phyloP scores from a whole-genome alignment of 306 rosid genomes.

The Cucurbita ficifolia region DNA sequence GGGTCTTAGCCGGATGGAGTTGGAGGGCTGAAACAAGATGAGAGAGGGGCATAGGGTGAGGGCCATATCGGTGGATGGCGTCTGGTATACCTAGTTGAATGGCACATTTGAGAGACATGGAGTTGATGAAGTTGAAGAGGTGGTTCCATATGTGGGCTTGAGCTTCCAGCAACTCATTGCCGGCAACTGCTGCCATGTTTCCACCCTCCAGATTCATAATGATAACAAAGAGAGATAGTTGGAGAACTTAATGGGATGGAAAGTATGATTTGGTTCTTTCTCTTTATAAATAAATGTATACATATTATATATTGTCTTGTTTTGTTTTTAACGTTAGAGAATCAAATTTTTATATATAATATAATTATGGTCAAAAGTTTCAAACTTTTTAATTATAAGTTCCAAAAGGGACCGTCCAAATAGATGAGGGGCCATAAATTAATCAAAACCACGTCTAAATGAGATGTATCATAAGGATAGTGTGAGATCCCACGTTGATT shows the following conservation, averaged over 20 bases:
- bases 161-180: background rate
- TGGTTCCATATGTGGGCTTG: background rate
- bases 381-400: too few species aligned
- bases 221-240: background rate
- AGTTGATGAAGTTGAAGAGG: background rate
- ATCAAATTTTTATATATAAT: too few species aligned
- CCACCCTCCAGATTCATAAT: background rate
- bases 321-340: too few species aligned
- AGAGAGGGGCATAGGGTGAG: background rate
- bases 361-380: too few species aligned
- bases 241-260: background rate
- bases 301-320: too few species aligned
- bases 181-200: background rate
- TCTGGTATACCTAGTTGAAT: background rate
- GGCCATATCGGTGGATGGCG: background rate
- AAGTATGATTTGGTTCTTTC: background rate
- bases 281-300: background rate
- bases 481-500: too few species aligned
- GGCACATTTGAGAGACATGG: background rate
- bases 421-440: too few species aligned
- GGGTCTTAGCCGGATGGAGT: background rate
- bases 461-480: too few species aligned
- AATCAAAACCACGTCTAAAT: too few species aligned
- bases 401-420: too few species aligned
- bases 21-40: background rate